These are phyloP conservation scores for Neospora caninum DNA, from an alignment of 169 alveolate genomes.

Conservation along the genomic window DNA sequence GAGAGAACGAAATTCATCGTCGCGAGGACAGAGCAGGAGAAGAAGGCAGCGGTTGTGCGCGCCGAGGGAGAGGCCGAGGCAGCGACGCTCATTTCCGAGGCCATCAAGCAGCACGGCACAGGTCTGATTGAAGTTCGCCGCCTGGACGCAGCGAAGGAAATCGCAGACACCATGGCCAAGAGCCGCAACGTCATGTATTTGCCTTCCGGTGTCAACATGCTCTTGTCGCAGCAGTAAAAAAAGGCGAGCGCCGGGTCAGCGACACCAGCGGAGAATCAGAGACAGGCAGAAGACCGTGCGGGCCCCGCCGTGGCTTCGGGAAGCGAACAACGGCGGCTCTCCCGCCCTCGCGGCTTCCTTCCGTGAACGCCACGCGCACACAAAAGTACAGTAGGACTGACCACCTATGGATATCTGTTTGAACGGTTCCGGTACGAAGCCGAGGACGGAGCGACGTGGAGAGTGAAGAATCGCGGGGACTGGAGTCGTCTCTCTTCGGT, in stretches of 20 bases:
- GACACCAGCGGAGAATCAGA: neutral
- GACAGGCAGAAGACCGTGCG: no score
- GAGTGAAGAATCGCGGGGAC: no score
- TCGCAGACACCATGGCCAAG: conserved; percentile 92
- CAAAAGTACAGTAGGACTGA: no score
- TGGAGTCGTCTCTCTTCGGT: no score
- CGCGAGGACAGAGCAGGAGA: conserved; percentile 94
- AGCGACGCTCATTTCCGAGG: conserved; percentile 95
- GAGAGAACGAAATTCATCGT: conserved; percentile 96
- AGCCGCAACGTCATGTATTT: conserved; percentile 91
- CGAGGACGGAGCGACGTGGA: no score
- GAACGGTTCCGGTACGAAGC: no score
- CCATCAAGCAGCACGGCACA: conserved; percentile 93
- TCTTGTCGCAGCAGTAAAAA: conserved; percentile 52
- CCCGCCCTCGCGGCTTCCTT: no score
- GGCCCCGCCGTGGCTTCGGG: no score
- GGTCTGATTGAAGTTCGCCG: conserved; percentile 95
- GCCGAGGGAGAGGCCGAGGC: conserved; percentile 99
- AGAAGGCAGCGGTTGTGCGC: conserved; percentile 94
- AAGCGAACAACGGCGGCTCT: no score
- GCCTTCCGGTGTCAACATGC: conserved; percentile 62
- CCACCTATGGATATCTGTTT: no score
- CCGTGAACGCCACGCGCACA: no score
- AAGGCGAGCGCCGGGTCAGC: neutral
- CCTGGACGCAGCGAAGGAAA: conserved; percentile 96